Base-by-base conservation (phyloP, 2,329 filamentous ascomycete genomes). In the Talaromyces amestolkiae region DNA sequence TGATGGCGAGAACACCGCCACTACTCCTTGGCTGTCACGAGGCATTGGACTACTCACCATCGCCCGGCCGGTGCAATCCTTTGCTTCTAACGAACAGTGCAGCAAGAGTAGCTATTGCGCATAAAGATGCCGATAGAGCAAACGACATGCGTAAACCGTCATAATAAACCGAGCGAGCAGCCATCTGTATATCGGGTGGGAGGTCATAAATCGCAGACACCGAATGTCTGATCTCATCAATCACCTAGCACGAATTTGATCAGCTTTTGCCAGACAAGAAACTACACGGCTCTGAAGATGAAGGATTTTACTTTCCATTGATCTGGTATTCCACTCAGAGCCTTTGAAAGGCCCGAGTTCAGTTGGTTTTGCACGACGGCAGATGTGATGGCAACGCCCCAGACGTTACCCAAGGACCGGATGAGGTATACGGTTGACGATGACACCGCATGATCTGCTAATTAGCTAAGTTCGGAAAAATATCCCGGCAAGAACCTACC, bases 361-460 rank as follows among this genome's bases (percentile, higher is more conserved):
- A 89, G 79, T 64, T 84, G 85, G 65, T 86, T 89, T 74, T 89
- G 87, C 39, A 88, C 80, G 53, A 89, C 86, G 7, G 86, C 83
- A 9, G 86, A 87, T 0, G 86, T 86, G 41, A 86, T 78, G 0
- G 87, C 86, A 1, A 89, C 87, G 10, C 87, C 87, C 83, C 86
- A 89, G 17, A 89, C 86, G 0, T 83, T 85, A 1, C 87, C 87
- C 3, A 89, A 76, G 0, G 86, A 89, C 31, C 87, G 83, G 51
- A 89, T 83, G 22, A 89, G 80, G 72, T 89, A 89, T 7, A 88
- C 84, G 0, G 84, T 87, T 1, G 86, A 89, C 2, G 86, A 83
- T 0, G 84, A 85, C 1, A 89, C 86, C 11, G 86, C 86, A 70
- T 89, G 86, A 61, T 89, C 87, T 87, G 43, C 13, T 58, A 31